phyloP scores from a whole-genome alignment of 1,139 yeast genomes.

The Magnusiomyces suaveolens region DNA sequence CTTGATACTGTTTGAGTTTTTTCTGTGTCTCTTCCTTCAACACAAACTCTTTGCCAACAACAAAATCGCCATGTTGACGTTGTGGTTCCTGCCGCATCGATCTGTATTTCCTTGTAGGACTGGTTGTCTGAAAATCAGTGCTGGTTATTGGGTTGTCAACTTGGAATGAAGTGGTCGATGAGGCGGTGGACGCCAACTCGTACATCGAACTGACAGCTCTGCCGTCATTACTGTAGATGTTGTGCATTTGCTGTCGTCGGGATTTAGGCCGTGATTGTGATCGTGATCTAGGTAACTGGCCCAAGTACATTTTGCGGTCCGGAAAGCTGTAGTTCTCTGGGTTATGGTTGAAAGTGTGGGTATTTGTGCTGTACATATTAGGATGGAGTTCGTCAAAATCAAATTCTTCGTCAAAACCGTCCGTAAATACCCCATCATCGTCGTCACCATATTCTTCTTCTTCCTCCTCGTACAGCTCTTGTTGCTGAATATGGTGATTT shows the following conservation, averaged over 20 bases:
- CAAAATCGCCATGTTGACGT: conserved; percentile 1
- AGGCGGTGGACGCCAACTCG: not conserved
- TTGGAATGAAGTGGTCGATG: not conserved
- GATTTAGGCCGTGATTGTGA: not conserved
- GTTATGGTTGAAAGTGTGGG: too few relatives aligned
- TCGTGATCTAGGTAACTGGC: not conserved
- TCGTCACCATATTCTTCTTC: not conserved
- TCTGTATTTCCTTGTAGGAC: not conserved
- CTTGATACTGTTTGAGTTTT: conserved; percentile 43
- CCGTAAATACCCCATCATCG: not conserved
- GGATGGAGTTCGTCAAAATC: not conserved
- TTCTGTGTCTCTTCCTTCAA: conserved; percentile 37
- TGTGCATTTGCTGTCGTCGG: not conserved
- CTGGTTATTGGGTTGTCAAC: not conserved
- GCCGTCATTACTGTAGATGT: not conserved
- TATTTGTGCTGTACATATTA: not conserved
- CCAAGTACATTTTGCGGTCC: too few relatives aligned
- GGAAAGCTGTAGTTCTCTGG: too few relatives aligned
- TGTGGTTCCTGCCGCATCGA: conserved; percentile 1
- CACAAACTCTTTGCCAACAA: conserved; percentile 37
- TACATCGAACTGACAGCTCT: not conserved
- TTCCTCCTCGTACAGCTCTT: not conserved
- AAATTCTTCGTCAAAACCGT: not conserved
- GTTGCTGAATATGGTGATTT: conserved; percentile 1
- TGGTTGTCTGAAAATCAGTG: not conserved